Base-by-base conservation (phyloP, 805 yeast species). In the Barnettozyma sucrosica region DNA sequence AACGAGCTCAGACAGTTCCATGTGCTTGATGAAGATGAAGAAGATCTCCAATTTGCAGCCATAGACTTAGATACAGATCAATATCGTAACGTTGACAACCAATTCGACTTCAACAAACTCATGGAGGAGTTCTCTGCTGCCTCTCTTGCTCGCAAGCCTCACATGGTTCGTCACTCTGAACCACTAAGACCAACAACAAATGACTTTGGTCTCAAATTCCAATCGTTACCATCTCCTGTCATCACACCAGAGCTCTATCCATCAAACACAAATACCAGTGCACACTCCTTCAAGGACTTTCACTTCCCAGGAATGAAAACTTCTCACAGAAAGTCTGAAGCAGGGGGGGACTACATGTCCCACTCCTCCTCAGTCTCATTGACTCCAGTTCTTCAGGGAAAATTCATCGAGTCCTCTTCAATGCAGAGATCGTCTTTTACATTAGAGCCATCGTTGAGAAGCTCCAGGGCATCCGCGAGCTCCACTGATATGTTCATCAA, bases 11-110 rank as follows among this genome's bases (percentile, higher is more conserved):
- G 55, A 21, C 25, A 23, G n/a, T 41, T 56, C 0, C 61, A 62
- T 5, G 52, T 57, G 5, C 53, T 55, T 18, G 23, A 13, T 3
- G 41, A 39, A 10, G 39, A 25, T 18, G 41, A 39, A 6, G 40
- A 36, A 5, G 44, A 44, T 52, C 62, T 76, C 10, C 67, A 65
- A 8, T 82, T 80, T 59, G 71, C 81, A 13, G 66, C 71, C 34
- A 68, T 78, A n/a, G 80, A 79, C 26, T 67, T 82, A 16, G 76
- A 80, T 55, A 75, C 83, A 21, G 82, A 80, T 46, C 67, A 66
- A 41, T 81, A 81, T 58, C 69, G 88, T 56, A 72, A 81, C 55
- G 74, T 81, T 40, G 83, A 79, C 44, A 66, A 65, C 40, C 83
- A 79, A 2, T 82, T 74, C 55, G 68, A 72, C 52, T 81, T 81